Evolutionary conservation across 768 basidiomycete species (phyloP).

Genomic region (Cyathus striatus): DNA sequence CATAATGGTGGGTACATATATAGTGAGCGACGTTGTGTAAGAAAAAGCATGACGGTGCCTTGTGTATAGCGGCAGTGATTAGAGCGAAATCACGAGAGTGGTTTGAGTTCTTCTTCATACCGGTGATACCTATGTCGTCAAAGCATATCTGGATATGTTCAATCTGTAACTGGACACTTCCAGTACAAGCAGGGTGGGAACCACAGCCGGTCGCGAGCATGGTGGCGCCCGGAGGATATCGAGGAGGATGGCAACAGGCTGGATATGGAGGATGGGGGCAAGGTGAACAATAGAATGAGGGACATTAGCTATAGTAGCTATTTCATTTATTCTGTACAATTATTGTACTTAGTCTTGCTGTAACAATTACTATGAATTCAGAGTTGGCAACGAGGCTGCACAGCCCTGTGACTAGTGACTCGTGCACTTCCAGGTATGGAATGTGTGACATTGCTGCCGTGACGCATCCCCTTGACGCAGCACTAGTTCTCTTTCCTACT

Average conservation of each 20-base stretch:
- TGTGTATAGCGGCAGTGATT: slow-evolving; percentile 44
- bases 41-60: too few species aligned
- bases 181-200: slow-evolving; percentile 41
- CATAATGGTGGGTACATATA: slow-evolving; percentile 49
- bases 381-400: too few species aligned
- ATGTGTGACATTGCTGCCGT: slow-evolving; percentile 22
- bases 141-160: slow-evolving; percentile 61
- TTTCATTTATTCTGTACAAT: too few species aligned
- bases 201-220: slow-evolving; percentile 8
- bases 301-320: too few species aligned
- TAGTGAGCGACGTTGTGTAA: too few species aligned
- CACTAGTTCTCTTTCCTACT: too few species aligned
- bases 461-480: slow-evolving; percentile 25
- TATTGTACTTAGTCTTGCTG: too few species aligned
- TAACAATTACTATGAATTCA: too few species aligned
- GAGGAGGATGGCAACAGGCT: background rate
- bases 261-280: slow-evolving; percentile 6
- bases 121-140: slow-evolving; percentile 54
- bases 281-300: slow-evolving; percentile 12
- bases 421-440: background rate
- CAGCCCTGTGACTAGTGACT: too few species aligned
- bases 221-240: slow-evolving; percentile 7
- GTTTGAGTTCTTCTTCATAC: slow-evolving; percentile 67
- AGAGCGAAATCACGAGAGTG: slow-evolving; percentile 56
- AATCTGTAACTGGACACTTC: slow-evolving; percentile 58